Evolutionary conservation across 305 asterid genomes (phyloP).

Genomic region (Nicotiana rustica): DNA sequence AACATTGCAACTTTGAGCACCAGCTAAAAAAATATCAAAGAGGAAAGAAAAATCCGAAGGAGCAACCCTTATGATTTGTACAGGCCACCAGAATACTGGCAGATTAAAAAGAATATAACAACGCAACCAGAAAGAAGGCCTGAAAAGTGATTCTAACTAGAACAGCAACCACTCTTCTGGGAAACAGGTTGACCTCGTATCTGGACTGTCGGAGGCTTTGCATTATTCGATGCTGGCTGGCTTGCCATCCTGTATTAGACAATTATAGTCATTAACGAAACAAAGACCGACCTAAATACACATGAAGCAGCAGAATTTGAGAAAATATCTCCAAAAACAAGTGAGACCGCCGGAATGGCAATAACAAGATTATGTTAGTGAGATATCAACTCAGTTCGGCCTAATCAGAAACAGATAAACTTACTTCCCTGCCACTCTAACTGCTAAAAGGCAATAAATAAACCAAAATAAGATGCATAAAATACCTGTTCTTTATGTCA

Average conservation of each 20-base stretch:
- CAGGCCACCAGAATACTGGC: constrained; percentile 11
- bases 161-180: constrained; percentile 80
- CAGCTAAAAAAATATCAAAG: not conserved
- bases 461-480: constrained; percentile 25
- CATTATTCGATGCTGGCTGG: constrained; percentile 66
- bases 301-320: not conserved
- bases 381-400: not conserved
- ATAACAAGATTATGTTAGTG: not conserved
- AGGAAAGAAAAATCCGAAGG: not conserved
- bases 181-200: constrained; percentile 72
- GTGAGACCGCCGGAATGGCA: not conserved
- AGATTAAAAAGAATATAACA: not conserved
- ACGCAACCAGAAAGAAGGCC: not conserved
- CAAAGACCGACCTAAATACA: not conserved
- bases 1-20: not conserved
- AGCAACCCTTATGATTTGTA: not conserved
- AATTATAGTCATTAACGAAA: constrained; percentile 1
- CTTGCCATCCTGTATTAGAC: constrained; percentile 71
- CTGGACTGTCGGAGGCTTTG: constrained; percentile 77
- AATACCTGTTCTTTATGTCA: constrained; percentile 71
- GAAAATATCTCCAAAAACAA: not conserved
- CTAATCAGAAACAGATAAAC: not conserved
- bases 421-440: not conserved
- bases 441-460: not conserved
- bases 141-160: constrained; percentile 47